Base-by-base conservation (phyloP, 2,329 filamentous ascomycete genomes). In the Beauveria scarabaeidicola region DNA sequence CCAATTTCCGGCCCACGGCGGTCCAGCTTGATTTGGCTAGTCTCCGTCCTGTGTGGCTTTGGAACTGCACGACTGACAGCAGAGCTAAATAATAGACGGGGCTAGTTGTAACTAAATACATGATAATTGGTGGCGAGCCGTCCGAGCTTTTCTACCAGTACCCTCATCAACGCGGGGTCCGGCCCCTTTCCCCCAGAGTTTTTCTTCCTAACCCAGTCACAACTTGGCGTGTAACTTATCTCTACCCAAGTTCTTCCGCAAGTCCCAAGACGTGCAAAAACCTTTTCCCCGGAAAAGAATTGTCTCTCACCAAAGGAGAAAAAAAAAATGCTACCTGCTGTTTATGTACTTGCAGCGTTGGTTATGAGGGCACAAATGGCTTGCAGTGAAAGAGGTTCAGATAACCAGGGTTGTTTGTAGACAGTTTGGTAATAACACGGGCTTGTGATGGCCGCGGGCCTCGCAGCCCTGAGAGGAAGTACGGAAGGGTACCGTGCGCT, bases 1-100 rank as follows among this genome's bases (percentile, higher is more conserved):
- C 19, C 38, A 52, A 52, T 52, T 58, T 58, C 48, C 56, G 21
- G 15, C 54, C 38, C 38, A 36, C 47, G 56, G 25, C 47, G 38
- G 11, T 52, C 6, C 25, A 36, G 40, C 56, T 58, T 58, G 47
- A 58, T 58, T 19, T 44, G 56, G 56, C 48, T 58, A 58, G 56
- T 25, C 56, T 52, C 25, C 47, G 55, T 43, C 25, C 47, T 36
- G 21, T 5, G 47, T 52, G 47, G 47, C 44, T 40, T 47, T 36
- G 3, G 15, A 27, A 27, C n/a, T 52, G 52, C 38, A 29, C 10
- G 38, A 54, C 50, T 43, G 38, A 19, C 52, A 54, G 21, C 38
- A 23, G 15, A 10, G 29, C 10, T 8, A 25, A 25, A 41, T n/a
- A 27, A 52, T 13, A 17, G 21, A 27, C 32, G 13, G 29, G 19